Evolutionary conservation across 106 monocot genomes (phyloP).

Genomic region (Iris macrosiphon): DNA sequence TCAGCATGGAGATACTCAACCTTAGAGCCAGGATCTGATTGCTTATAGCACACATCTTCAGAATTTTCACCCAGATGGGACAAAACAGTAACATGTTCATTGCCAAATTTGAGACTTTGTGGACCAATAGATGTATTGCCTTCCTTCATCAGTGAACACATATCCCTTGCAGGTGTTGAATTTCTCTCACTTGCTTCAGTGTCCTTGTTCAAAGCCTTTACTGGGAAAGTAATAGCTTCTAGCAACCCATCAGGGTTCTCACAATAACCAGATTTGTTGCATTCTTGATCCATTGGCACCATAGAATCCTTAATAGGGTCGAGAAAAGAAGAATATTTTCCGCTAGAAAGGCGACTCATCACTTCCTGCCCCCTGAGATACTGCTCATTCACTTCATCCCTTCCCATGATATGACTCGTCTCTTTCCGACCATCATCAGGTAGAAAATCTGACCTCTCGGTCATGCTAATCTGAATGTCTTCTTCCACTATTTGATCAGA

Average conservation of each 20-base stretch:
- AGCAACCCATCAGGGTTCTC: slow-evolving; percentile 54
- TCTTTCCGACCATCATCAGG: slow-evolving; percentile 10
- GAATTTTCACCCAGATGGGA: too few relatives aligned
- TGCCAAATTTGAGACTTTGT: too few relatives aligned
- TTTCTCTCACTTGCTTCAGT: not conserved
- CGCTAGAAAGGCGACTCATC: not conserved
- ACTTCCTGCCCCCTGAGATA: not conserved
- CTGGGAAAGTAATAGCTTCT: slow-evolving; percentile 42
- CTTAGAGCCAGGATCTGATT: too few relatives aligned
- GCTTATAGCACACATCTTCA: too few relatives aligned
- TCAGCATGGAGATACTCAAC: too few relatives aligned
- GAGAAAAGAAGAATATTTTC: slow-evolving; percentile 15
- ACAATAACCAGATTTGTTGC: slow-evolving; percentile 15
- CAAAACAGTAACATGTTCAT: too few relatives aligned
- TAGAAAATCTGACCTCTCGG: not conserved
- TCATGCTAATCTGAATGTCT: slow-evolving; percentile 1
- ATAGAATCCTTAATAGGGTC: slow-evolving; percentile 14
- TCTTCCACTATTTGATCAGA: slow-evolving; percentile 16
- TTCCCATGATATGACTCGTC: not conserved
- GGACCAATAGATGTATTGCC: too few relatives aligned
- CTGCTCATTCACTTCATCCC: slow-evolving; percentile 8
- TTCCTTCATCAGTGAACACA: not conserved
- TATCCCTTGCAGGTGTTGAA: not conserved
- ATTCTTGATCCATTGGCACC: slow-evolving; percentile 13
- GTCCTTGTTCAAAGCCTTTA: slow-evolving; percentile 22